Evolutionary conservation across 495 filamentous ascomycete species (phyloP).

Genomic region (Melanomma pulvis-pyrius): DNA sequence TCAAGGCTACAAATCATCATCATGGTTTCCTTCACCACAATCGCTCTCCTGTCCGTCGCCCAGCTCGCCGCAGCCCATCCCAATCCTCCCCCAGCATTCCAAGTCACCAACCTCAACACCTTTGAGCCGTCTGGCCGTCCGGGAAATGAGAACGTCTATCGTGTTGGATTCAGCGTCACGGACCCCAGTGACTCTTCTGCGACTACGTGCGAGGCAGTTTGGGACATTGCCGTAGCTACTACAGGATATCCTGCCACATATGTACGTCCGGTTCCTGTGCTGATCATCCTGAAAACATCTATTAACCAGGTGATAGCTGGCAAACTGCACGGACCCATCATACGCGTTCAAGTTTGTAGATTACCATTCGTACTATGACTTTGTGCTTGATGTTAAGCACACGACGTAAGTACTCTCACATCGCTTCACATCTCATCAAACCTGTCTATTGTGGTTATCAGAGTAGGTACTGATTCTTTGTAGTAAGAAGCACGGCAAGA

Average conservation of each 20-base stretch:
- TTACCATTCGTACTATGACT: neutral
- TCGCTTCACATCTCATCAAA: neutral
- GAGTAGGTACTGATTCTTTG: neutral
- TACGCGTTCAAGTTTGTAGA: slow-evolving; percentile 6
- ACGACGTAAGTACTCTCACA: neutral
- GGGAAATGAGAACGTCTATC: neutral
- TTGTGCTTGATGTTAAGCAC: slow-evolving; percentile 14
- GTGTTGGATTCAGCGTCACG: slow-evolving; percentile 8
- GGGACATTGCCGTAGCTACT: neutral
- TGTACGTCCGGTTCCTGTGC: neutral
- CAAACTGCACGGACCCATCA: neutral
- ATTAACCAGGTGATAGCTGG: neutral
- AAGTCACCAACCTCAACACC: slow-evolving; percentile 16
- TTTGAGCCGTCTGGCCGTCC: slow-evolving; percentile 8
- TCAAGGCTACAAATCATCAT: neutral
- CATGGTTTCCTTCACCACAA: neutral
- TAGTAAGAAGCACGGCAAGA: neutral
- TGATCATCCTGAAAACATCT: neutral
- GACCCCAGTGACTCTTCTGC: neutral
- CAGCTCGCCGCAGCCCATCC: neutral
- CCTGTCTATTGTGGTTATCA: neutral
- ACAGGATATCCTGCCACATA: neutral
- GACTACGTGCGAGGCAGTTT: neutral
- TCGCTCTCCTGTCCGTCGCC: neutral
- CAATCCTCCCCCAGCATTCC: neutral